These are phyloP conservation scores for Phoma sp. DNA, from an alignment of 2,329 filamentous ascomycete genomes.

Conservation along the genomic window DNA sequence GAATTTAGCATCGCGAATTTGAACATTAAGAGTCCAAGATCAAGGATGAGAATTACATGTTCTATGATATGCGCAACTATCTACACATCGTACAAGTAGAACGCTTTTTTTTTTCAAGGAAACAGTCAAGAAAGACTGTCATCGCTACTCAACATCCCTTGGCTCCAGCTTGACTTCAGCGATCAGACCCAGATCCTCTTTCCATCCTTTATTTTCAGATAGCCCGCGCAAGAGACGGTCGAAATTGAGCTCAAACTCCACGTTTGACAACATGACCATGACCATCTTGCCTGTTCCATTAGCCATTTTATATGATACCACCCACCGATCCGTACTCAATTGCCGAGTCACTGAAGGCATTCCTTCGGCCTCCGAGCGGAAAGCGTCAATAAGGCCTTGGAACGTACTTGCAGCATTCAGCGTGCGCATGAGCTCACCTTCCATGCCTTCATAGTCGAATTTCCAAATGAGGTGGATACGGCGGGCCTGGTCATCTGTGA, in stretches of 20 bases:
- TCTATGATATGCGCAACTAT: too few species aligned
- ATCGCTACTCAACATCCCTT: too few species aligned
- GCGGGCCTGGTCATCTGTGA: neutral
- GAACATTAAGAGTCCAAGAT: too few species aligned
- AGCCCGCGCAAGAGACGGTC: neutral
- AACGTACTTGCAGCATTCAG: neutral
- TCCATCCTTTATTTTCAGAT: neutral
- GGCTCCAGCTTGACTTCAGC: constrained; percentile 1
- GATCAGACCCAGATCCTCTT: neutral
- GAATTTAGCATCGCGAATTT: too few species aligned
- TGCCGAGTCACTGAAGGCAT: neutral
- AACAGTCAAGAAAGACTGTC: too few species aligned
- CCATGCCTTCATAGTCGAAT: neutral
- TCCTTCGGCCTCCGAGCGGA: neutral
- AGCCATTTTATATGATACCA: neutral
- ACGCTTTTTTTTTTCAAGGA: too few species aligned
- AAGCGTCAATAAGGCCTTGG: neutral
- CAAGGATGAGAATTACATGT: too few species aligned
- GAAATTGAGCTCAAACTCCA: neutral
- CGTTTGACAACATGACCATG: neutral
- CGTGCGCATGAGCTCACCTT: neutral
- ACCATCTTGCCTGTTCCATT: neutral
- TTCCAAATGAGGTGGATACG: constrained; percentile 2
- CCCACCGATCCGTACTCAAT: neutral
- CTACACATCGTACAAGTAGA: too few species aligned